Evolutionary conservation across 2,329 filamentous ascomycete species (phyloP).

Genomic region (Aureobasidium sp.): DNA sequence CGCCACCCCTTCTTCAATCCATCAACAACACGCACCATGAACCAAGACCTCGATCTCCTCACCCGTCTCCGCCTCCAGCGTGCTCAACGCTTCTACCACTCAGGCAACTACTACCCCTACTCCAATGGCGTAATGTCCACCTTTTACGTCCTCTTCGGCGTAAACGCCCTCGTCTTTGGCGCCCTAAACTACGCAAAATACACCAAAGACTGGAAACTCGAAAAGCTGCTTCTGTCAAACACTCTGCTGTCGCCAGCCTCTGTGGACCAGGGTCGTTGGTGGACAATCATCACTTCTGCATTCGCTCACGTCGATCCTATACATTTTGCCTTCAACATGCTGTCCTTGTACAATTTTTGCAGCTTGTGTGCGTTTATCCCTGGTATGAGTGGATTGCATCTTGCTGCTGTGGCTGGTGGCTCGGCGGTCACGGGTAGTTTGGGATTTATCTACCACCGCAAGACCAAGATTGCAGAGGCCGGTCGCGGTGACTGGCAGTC

Average conservation of each 20-base stretch:
- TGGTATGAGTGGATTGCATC: constrained; percentile 22
- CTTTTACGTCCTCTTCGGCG: constrained; percentile 32
- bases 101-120: not conserved
- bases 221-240: constrained; percentile 23
- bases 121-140: constrained; percentile 17
- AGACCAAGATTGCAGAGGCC: not conserved
- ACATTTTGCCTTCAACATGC: constrained; percentile 39
- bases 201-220: constrained; percentile 20
- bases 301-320: constrained; percentile 33
- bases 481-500: not conserved
- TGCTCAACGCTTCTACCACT: not conserved
- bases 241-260: constrained; percentile 28
- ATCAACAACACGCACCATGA: constrained; percentile 1
- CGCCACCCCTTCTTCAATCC: constrained; percentile 8
- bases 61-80: not conserved
- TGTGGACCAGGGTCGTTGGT: constrained; percentile 28
- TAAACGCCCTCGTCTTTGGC: constrained; percentile 36
- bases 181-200: constrained; percentile 29
- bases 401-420: constrained; percentile 23
- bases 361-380: constrained; percentile 27
- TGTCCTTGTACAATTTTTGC: constrained; percentile 34
- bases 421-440: constrained; percentile 23
- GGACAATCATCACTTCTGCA: constrained; percentile 33
- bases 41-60: not conserved
- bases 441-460: constrained; percentile 21